Conservation (phyloP, 1,139 yeast species). For the Scheffersomyces quercinus region DNA sequence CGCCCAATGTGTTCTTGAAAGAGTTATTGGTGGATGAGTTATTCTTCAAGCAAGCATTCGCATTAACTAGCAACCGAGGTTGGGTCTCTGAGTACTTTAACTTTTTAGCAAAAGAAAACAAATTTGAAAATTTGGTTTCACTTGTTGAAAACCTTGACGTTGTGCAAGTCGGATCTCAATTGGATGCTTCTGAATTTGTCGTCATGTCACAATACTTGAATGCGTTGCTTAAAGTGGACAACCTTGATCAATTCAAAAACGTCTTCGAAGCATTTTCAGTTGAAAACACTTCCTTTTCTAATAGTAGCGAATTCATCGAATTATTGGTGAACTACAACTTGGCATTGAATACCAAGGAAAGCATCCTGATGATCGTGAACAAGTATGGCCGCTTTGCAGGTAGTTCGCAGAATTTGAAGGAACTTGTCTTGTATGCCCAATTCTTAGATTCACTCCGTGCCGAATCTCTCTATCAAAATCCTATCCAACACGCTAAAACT, state of each 20-base stretch:
- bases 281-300: neutral
- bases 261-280: slow-evolving; percentile 12
- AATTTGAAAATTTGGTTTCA: slow-evolving; percentile 8
- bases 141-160: slow-evolving; percentile 10
- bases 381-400: slow-evolving; percentile 15
- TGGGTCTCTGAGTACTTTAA: slow-evolving; percentile 24
- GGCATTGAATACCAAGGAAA: slow-evolving; percentile 8
- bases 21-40: slow-evolving; percentile 11
- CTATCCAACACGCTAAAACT: neutral
- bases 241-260: slow-evolving; percentile 15
- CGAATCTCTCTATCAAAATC: neutral
- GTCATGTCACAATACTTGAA: slow-evolving; percentile 13
- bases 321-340: slow-evolving; percentile 26
- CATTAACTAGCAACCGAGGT: slow-evolving; percentile 8
- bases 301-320: slow-evolving; percentile 12
- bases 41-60: slow-evolving; percentile 13
- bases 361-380: slow-evolving; percentile 18
- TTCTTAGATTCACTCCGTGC: slow-evolving; percentile 19
- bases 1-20: slow-evolving; percentile 24
- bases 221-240: slow-evolving; percentile 14
- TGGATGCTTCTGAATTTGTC: neutral
- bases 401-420: slow-evolving; percentile 15
- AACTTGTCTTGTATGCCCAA: slow-evolving; percentile 20
- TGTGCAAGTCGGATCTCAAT: neutral
- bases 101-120: slow-evolving; percentile 14